Conservation (phyloP, 345 rosid genomes). For the Passiflora organensis region DNA sequence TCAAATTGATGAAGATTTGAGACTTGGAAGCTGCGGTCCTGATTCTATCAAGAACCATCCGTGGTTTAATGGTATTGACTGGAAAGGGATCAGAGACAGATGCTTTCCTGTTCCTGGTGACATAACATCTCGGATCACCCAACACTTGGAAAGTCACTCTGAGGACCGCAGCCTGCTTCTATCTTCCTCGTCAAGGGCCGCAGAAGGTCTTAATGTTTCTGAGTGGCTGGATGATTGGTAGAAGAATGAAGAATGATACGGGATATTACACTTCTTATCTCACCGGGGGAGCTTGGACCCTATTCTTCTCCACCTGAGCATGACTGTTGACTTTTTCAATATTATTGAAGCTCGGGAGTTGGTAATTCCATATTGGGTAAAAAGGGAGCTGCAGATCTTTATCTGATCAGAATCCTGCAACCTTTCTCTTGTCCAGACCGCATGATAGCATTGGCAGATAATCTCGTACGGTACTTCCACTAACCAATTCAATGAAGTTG, state of each 20-base stretch:
- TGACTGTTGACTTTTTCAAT: conserved; percentile 3
- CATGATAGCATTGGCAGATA: conserved; percentile 6
- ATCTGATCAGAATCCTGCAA: conserved; percentile 5
- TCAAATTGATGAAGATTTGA: conserved; percentile 56
- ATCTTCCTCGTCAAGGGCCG: conserved; percentile 36
- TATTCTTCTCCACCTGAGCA: conserved; percentile 6
- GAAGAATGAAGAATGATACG: conserved; percentile 11
- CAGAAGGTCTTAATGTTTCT: conserved; percentile 39
- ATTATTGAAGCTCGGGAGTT: background rate
- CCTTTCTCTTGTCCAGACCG: background rate
- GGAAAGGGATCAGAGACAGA: conserved; percentile 50
- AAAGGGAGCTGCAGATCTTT: conserved; percentile 17
- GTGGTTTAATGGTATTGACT: conserved; percentile 62
- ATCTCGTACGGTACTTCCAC: conserved; percentile 5
- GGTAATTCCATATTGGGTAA: background rate
- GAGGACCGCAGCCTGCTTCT: conserved; percentile 30
- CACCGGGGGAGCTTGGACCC: background rate
- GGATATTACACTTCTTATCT: background rate
- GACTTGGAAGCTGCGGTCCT: conserved; percentile 68
- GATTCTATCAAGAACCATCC: conserved; percentile 59
- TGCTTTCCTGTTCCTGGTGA: conserved; percentile 53
- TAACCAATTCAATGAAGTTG: conserved; percentile 32
- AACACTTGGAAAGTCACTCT: conserved; percentile 36
- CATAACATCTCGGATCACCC: conserved; percentile 48
- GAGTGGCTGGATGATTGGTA: conserved; percentile 92